Conservation (phyloP, 352 stramenopile species). For the Phytophthora agathidicida region DNA sequence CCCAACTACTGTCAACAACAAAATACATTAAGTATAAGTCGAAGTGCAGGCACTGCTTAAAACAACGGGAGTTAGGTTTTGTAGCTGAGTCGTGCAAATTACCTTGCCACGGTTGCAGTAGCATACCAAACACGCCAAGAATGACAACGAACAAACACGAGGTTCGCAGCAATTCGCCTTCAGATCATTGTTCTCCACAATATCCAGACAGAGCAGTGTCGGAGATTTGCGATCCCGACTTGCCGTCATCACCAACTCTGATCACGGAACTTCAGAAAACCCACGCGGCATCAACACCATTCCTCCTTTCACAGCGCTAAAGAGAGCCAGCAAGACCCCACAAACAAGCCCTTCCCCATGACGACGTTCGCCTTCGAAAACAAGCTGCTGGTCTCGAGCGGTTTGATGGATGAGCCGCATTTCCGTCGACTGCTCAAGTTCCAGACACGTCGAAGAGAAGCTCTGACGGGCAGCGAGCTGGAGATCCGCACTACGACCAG, state of each 20-base stretch:
- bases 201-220: slow-evolving; percentile 10
- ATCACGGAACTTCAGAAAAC: slow-evolving; percentile 21
- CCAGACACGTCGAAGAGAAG: slow-evolving; percentile 58
- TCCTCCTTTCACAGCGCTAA: slow-evolving; percentile 6
- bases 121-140: too few relatives aligned
- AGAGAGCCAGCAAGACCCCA: not conserved
- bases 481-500: slow-evolving; percentile 45
- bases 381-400: slow-evolving; percentile 28
- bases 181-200: not conserved
- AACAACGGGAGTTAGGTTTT: too few relatives aligned
- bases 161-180: too few relatives aligned
- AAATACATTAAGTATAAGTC: too few relatives aligned
- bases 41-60: too few relatives aligned
- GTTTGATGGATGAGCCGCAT: slow-evolving; percentile 42
- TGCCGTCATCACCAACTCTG: slow-evolving; percentile 21
- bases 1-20: too few relatives aligned
- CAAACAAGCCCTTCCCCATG: not conserved
- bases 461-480: slow-evolving; percentile 41
- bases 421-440: slow-evolving; percentile 68
- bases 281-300: slow-evolving; percentile 4
- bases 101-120: too few relatives aligned
- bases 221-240: slow-evolving; percentile 10
- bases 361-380: slow-evolving; percentile 20
- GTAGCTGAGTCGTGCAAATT: not conserved
- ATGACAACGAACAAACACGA: too few relatives aligned